Percentiles rank a stretch among this genome's conserved stretches.
Evolutionary conservation across 495 filamentous ascomycete species (phyloP).

Genomic region (Penicillium maclennaniae): DNA sequence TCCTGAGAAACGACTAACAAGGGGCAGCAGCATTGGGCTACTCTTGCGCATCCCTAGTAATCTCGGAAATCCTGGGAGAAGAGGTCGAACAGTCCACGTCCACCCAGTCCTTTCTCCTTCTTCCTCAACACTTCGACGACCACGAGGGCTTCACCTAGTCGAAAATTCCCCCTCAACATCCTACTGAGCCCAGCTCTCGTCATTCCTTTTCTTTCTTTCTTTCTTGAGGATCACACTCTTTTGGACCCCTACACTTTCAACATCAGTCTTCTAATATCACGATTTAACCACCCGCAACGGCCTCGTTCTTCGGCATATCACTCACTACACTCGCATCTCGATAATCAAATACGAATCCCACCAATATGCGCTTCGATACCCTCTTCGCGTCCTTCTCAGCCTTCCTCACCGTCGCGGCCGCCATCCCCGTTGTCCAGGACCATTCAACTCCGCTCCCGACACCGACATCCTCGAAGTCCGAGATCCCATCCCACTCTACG

Average conservation of each 20-base stretch:
- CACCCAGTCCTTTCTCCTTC: not conserved
- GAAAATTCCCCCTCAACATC: slow-evolving; percentile 2
- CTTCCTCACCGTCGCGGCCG: slow-evolving; percentile 10
- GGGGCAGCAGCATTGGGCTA: not conserved
- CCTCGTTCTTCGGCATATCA: not conserved
- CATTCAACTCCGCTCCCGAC: slow-evolving; percentile 2
- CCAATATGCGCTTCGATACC: slow-evolving; percentile 11
- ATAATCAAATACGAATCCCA: not conserved
- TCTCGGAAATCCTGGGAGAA: not conserved
- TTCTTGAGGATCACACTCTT: too few species aligned
- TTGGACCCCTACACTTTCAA: not conserved
- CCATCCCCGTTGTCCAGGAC: slow-evolving; percentile 7
- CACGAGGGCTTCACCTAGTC: not conserved
- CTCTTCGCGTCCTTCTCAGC: slow-evolving; percentile 8
- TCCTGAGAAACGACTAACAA: slow-evolving; percentile 1
- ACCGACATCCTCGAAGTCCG: slow-evolving; percentile 6
- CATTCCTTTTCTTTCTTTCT: too few species aligned
- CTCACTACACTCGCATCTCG: not conserved
- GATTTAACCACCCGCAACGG: not conserved
- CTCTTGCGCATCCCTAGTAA: not conserved
- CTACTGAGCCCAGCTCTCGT: slow-evolving; percentile 19
- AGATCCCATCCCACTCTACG: not conserved
- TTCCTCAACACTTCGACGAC: slow-evolving; percentile 8
- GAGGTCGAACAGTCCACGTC: not conserved
- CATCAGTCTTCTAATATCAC: not conserved